Evolutionary conservation across 768 basidiomycete species (phyloP), one percentile per base, ranked within the genome.

Genomic region (Antrodiella citrinella): DNA sequence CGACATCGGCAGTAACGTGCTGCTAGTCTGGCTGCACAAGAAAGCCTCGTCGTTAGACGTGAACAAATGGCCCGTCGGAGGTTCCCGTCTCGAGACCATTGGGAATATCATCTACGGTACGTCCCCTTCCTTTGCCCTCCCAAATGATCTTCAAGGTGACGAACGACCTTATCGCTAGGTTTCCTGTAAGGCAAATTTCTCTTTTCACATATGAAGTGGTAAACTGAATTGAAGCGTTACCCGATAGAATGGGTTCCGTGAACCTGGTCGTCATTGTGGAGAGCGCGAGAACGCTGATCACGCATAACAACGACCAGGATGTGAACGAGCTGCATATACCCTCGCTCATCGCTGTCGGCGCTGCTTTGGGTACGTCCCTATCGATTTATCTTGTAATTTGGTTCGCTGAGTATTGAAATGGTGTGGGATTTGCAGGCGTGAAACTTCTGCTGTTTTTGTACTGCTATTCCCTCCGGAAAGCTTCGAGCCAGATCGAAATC

Each of bases 251-350:
- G 93, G 80, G 80, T 50, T 80, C 88, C 3, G 93, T 95, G 57
- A 97, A 95, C 68, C 67, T 97, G 25, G 83, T 96, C 48, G 79
- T 97, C 54, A 79, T 93, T 45, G 92, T 96, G 42, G 90, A 95
- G 67, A 89, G 92, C 9, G 71, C 82, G 26, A 82, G 83, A 44
- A 73, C 78, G n/a, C 68, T 97, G 26, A 68, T 84, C 45, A 72
- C 78, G 1, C 81, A 82, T 48, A 65, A 69, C 19, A 67, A 69
- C 38, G 74, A 71, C 21, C 72, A 78, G 1, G 72, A 80, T 2
- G 70, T 78, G 15, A 76, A 79, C 39, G 60, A 73, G 3, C 84
- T 98, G 54, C 83, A 96, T 60, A 67, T 97, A 12, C 78, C 88
- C 0, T 84, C 93, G 1, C 76, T 97, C 52, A 72, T 93, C 24